Percentiles rank a stretch among this genome's conserved stretches.
phyloP scores from a whole-genome alignment of 305 asterid species.

The Fraxinus latifolia region DNA sequence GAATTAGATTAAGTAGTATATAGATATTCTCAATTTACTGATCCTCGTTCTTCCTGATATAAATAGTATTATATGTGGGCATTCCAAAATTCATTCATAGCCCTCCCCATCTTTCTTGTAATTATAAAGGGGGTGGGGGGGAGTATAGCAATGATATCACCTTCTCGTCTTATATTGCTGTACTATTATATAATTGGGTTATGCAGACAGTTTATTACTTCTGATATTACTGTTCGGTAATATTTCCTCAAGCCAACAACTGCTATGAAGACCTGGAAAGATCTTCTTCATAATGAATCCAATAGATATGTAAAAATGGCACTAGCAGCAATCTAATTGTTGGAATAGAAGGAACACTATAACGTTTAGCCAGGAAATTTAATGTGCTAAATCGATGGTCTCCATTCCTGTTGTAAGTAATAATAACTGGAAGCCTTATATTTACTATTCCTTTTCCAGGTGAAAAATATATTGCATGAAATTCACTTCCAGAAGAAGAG shows the following conservation, averaged over 20 bases:
- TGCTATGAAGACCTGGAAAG: neutral
- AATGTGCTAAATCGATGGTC: neutral
- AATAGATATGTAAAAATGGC: neutral
- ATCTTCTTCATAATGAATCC: neutral
- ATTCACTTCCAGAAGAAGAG: neutral
- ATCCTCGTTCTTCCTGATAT: neutral
- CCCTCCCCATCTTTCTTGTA: neutral
- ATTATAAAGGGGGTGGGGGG: neutral
- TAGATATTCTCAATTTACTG: neutral
- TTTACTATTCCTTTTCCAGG: neutral
- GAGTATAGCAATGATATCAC: neutral
- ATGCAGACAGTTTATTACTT: neutral
- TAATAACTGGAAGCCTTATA: neutral
- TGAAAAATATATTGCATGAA: neutral
- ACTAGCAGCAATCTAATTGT: neutral
- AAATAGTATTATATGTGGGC: neutral
- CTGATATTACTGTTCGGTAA: neutral
- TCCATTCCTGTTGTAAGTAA: neutral
- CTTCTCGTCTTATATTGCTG: neutral
- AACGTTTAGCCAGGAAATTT: neutral
- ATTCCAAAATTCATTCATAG: neutral
- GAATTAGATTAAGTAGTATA: neutral
- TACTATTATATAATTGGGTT: neutral
- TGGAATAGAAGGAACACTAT: neutral
- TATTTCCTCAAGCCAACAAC: neutral